A percentile compares a stretch with the other conserved stretches of the same genome.
Conservation (phyloP, 768 basidiomycete genomes). For the Lepiota venenata region DNA sequence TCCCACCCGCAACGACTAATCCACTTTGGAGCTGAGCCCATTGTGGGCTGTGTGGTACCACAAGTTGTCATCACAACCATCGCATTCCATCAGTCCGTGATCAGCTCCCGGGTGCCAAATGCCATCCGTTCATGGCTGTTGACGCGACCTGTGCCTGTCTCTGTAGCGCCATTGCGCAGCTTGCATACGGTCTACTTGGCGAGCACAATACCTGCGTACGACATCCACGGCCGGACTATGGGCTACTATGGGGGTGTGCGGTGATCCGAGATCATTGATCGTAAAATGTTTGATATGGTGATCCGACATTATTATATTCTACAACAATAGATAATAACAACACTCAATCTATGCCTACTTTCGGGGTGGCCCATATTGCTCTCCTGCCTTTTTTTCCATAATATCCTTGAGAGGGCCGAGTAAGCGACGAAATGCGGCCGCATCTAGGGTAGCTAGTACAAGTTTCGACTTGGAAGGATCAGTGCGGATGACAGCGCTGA, state of each 20-base stretch:
- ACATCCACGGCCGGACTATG: too few species aligned
- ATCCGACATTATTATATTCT: conserved; percentile 1
- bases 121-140: not conserved
- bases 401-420: conserved; percentile 91
- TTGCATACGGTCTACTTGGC: too few species aligned
- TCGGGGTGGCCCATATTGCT: conserved; percentile 50
- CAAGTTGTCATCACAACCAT: conserved; percentile 22
- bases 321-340: conserved; percentile 7
- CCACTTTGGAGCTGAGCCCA: conserved; percentile 10
- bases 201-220: too few species aligned
- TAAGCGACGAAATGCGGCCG: conserved; percentile 89
- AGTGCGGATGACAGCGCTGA: conserved; percentile 66
- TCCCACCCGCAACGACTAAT: conserved; percentile 17
- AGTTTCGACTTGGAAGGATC: conserved; percentile 58
- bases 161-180: too few species aligned
- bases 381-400: conserved; percentile 88
- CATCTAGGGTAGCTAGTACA: conserved; percentile 91
- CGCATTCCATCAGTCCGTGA: not conserved
- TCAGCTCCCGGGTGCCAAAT: not conserved
- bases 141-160: not conserved
- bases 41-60: not conserved
- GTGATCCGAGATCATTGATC: conserved; percentile 1
- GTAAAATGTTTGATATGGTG: not conserved
- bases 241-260: too few species aligned
- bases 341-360: conserved; percentile 23